Conservation (phyloP, 768 basidiomycete species). For the Lentinula aciculospora region DNA sequence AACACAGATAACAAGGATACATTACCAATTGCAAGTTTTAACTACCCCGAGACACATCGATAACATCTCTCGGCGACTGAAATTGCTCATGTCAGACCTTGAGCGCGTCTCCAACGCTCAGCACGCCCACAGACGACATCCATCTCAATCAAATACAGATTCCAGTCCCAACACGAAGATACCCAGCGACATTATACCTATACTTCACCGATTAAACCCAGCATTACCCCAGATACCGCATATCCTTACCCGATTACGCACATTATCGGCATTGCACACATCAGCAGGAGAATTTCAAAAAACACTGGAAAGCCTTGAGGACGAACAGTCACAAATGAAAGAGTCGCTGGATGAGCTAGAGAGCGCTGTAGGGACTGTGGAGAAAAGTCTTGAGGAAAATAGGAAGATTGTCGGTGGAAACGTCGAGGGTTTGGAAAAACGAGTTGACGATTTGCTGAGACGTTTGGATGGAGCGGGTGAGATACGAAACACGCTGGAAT, state of each 20-base stretch:
- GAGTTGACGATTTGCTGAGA: conserved; percentile 34
- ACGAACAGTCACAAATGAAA: conserved; percentile 61
- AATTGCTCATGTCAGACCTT: conserved; percentile 87
- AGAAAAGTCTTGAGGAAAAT: conserved; percentile 74
- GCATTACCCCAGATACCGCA: conserved; percentile 82
- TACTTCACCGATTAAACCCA: conserved; percentile 66
- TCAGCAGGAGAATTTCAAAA: conserved; percentile 75
- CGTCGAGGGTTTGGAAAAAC: conserved; percentile 59
- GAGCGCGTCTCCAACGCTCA: conserved; percentile 68
- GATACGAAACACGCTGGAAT: too few relatives aligned
- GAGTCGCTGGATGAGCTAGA: conserved; percentile 64
- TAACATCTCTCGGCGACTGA: conserved; percentile 89
- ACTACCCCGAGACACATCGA: conserved; percentile 96
- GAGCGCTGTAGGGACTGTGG: conserved; percentile 64
- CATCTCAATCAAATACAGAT: conserved; percentile 29
- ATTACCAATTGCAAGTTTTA: conserved; percentile 79
- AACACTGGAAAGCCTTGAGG: conserved; percentile 60
- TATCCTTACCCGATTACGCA: conserved; percentile 82
- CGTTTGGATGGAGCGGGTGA: conserved; percentile 33
- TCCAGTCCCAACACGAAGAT: conserved; percentile 22
- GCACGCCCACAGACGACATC: conserved; percentile 37
- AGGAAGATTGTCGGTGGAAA: conserved; percentile 66
- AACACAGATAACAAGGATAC: conserved; percentile 74
- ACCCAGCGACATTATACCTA: conserved; percentile 60
- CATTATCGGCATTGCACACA: conserved; percentile 75